A percentile compares a stretch with the other conserved stretches of the same genome.
Evolutionary conservation across 2,329 filamentous ascomycete species (phyloP).

Genomic region (Trichophyton verrucosum): DNA sequence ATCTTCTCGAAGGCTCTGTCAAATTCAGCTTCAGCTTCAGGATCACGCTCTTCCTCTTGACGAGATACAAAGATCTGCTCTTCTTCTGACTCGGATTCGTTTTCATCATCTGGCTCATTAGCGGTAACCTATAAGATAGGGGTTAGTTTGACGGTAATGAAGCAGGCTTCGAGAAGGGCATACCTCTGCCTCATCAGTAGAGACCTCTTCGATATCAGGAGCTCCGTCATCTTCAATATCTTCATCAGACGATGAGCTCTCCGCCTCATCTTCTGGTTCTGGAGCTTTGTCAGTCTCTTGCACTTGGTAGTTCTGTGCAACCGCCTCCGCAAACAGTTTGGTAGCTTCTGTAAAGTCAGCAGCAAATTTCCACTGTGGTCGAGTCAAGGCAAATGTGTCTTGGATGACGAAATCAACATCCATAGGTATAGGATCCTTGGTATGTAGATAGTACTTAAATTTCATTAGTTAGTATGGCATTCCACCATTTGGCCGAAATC

Average conservation of each 20-base stretch:
- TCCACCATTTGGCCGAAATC: neutral
- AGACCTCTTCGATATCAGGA: constrained; percentile 45
- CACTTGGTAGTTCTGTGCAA: constrained; percentile 77
- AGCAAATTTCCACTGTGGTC: constrained; percentile 86
- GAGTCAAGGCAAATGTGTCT: constrained; percentile 71
- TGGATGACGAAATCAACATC: constrained; percentile 95
- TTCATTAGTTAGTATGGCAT: constrained; percentile 1
- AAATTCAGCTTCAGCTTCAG: constrained; percentile 91
- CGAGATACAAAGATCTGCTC: constrained; percentile 86
- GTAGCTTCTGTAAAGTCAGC: constrained; percentile 70
- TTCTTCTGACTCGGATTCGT: constrained; percentile 56
- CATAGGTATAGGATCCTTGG: constrained; percentile 83
- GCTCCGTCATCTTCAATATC: constrained; percentile 51
- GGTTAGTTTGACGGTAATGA: neutral
- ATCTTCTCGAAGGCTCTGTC: constrained; percentile 96
- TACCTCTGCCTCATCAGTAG: constrained; percentile 38
- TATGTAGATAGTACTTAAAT: constrained; percentile 75
- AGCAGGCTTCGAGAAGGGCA: neutral
- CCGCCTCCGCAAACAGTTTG: constrained; percentile 72
- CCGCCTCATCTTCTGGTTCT: constrained; percentile 62
- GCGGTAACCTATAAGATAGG: constrained; percentile 3
- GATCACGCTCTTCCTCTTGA: constrained; percentile 79
- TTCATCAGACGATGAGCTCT: constrained; percentile 63
- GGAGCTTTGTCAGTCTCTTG: constrained; percentile 55
- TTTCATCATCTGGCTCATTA: constrained; percentile 25